These are phyloP conservation scores for Cryoendolithus antarcticus DNA, from an alignment of 2,329 filamentous ascomycete genomes.

Conservation along the genomic window DNA sequence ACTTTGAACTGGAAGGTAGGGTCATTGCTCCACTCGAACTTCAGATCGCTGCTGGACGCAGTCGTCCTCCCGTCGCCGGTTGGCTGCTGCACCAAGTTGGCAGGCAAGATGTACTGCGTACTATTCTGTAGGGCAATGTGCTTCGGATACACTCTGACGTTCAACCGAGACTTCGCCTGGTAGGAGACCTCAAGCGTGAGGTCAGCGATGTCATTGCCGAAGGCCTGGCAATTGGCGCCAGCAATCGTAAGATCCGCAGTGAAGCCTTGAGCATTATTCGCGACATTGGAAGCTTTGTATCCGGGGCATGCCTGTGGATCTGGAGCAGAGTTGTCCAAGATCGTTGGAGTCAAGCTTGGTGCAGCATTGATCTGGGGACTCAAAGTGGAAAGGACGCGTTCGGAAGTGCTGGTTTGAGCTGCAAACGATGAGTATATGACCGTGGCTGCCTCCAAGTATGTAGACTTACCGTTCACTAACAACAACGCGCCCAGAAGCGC, in stretches of 20 bases:
- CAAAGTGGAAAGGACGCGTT: slow-evolving; percentile 9
- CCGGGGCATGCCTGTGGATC: slow-evolving; percentile 20
- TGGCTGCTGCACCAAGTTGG: slow-evolving; percentile 8
- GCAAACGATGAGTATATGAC: neutral
- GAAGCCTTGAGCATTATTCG: slow-evolving; percentile 12
- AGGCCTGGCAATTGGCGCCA: slow-evolving; percentile 18
- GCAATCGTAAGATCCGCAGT: slow-evolving; percentile 19
- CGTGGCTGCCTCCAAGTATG: too few species aligned
- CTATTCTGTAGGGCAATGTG: slow-evolving; percentile 13
- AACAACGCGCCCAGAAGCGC: too few species aligned
- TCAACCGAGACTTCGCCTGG: slow-evolving; percentile 15
- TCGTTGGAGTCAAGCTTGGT: slow-evolving; percentile 16
- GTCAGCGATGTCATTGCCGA: slow-evolving; percentile 18
- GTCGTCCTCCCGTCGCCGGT: slow-evolving; percentile 5
- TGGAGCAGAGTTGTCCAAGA: slow-evolving; percentile 14
- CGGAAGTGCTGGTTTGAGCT: slow-evolving; percentile 7
- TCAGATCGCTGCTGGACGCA: slow-evolving; percentile 16
- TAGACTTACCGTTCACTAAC: too few species aligned
- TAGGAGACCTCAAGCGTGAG: slow-evolving; percentile 18
- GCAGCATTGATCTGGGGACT: slow-evolving; percentile 15
- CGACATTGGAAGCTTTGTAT: slow-evolving; percentile 19
- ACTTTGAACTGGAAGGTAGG: slow-evolving; percentile 20
- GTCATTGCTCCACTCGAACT: slow-evolving; percentile 17
- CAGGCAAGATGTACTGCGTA: slow-evolving; percentile 14
- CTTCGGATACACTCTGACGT: slow-evolving; percentile 14